Base-by-base conservation (phyloP, 2,329 filamentous ascomycete genomes). In the Curvularia sp. region DNA sequence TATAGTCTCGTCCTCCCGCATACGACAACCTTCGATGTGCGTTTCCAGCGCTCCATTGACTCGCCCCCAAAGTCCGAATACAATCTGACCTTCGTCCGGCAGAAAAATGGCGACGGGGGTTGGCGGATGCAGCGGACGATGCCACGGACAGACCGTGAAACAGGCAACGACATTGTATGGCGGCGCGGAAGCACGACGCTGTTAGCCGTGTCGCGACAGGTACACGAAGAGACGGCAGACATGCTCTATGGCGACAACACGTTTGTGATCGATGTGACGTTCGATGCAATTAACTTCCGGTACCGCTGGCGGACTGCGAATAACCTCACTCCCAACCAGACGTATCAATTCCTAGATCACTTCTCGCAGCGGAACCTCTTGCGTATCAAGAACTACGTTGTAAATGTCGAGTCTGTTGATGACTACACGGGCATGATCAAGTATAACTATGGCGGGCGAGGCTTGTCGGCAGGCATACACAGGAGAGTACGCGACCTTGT, bases 351-450 rank as follows among this genome's bases (percentile, higher is more conserved):
- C 57, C 69, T 83, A 9, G 75, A 78, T 20, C 69, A 78, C 18
- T 76, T 83, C 47, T 75, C 78, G 5, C 65, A 71, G 58, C 66
- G 72, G 33, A 82, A 82, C 62, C 53, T 82, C 51, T 49, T 75
- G 44, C 62, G 78, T 20, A 75, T 84, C 7, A 77, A 72, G 64
- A 72, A 77, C 30, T 78, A 80, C 35, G 56, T 81, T 42, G 66
- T 84, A 8, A 78, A 77, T 47, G 74, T 84, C 2, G 79, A 83
- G 68, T 78, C 79, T 52, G 78, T 82, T 26, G 82, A 83, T 63
- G 74, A 75, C 41, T 83, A 83, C 53, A 82, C 79, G 0, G 81
- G 80, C 4, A 82, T 82, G 81, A 80, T 83, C 59, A 83, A 83
- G 63, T 83, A 79, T 64, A 83, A 83, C 62, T 80, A 79, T n/a